Evolutionary conservation across 352 stramenopile species (phyloP), one percentile per base, ranked within the genome.

Genomic region (Pythium brachiatum): DNA sequence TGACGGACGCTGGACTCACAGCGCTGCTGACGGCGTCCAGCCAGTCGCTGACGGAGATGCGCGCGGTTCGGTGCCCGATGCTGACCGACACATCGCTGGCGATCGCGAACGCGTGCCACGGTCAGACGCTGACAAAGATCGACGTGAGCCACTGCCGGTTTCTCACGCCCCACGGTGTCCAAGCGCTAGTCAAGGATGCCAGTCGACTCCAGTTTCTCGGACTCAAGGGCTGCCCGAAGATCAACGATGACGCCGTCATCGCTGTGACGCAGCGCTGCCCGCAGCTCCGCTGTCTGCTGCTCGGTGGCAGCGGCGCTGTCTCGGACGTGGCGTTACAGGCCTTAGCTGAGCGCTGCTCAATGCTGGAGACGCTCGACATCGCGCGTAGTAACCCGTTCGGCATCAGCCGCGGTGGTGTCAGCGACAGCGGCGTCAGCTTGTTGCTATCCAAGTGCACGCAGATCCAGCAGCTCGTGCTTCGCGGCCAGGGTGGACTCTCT

Each of bases 301-400:
- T 88, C 53, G 78, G 79, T 23, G 75, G 81, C 9, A 74, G 75
- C 12, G 81, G 72, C 21, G 81, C 74, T 12, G 43, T 89, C 31
- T 74, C 73, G 5, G 76, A 90, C 58, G 59, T 64, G 2, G 69
- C 74, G 0, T 53, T 90, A 9, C 12, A 73, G 8, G 72, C 74
- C 0, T 57, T 90, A 26, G 79, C 64, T 12, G 60, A 76, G 23
- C 54, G 80, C 48, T 90, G 75, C 44, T 18, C 53, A 8, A 11
- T 32, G 9, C 72, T 90, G 25, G 65, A 69, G 29, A 61, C 60
- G n/a, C 54, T 90, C 9, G 79, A 88, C 21, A 81, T 89, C 61
- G 73, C 77, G 27, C 71, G 73, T 20, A 90, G 81, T 57, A 90
- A 89, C 60, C 81, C 79, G 1, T 90, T 89, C 57, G 79, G 78